Percentiles rank a stretch among this genome's conserved stretches.
phyloP scores from a whole-genome alignment of 2,329 filamentous ascomycete genomes.

The Chaetomiaceae sp. region DNA sequence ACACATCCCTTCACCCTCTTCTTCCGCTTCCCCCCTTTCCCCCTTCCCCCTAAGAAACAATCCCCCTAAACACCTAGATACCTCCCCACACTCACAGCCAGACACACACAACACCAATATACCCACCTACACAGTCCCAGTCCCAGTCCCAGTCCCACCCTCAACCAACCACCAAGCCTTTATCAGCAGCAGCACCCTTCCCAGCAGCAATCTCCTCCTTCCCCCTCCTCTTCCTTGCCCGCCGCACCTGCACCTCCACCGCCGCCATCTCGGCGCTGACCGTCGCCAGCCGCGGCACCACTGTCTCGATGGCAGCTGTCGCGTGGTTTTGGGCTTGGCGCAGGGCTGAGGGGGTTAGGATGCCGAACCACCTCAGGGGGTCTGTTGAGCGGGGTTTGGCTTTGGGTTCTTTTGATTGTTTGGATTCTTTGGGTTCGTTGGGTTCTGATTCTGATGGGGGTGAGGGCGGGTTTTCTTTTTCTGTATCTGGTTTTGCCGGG shows the following conservation, averaged over 20 bases:
- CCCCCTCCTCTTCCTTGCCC: constrained; percentile 49
- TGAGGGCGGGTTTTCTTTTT: no score
- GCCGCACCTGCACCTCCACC: constrained; percentile 65
- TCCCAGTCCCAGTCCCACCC: no score
- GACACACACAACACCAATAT: no score
- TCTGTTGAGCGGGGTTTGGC: constrained; percentile 35
- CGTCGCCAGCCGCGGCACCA: constrained; percentile 53
- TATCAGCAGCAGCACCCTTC: not conserved
- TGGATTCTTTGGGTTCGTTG: no score
- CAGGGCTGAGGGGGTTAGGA: constrained; percentile 49
- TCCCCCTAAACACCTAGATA: no score
- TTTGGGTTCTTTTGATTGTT: constrained; percentile 2
- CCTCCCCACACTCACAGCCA: no score
- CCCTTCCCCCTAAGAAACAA: no score
- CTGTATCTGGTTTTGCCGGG: no score
- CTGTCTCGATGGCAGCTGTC: constrained; percentile 48
- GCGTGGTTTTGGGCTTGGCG: constrained; percentile 57
- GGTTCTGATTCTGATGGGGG: no score
- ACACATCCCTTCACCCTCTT: no score
- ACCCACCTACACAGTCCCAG: no score
- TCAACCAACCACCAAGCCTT: not conserved
- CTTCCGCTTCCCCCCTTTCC: no score
- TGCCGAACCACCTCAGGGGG: constrained; percentile 55
- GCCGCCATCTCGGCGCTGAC: constrained; percentile 56
- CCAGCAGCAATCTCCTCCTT: constrained; percentile 26